A percentile compares a stretch with the other conserved stretches of the same genome.
These are phyloP conservation scores for Didymellaceae sp. DNA, from an alignment of 2,329 filamentous ascomycete genomes.

Conservation along the genomic window DNA sequence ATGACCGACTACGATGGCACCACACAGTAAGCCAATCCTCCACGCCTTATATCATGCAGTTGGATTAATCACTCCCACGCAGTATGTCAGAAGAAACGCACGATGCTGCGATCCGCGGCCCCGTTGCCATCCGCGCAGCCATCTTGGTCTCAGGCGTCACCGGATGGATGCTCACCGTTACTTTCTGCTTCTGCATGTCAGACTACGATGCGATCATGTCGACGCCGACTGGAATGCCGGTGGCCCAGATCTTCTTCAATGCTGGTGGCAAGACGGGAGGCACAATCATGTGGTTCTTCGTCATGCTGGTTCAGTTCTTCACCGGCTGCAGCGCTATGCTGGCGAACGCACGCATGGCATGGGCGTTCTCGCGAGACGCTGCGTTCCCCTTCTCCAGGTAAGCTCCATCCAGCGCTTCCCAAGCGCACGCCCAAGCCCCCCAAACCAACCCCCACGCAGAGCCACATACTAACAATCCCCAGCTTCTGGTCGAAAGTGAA, in stretches of 20 bases:
- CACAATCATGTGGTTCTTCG: constrained; percentile 66
- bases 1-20: constrained; percentile 74
- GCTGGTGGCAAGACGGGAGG: constrained; percentile 64
- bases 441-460: too few relatives aligned
- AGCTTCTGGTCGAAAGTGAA: constrained; percentile 63
- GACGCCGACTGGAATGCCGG: constrained; percentile 66
- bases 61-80: constrained; percentile 32
- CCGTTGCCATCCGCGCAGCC: constrained; percentile 64
- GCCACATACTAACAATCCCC: too few relatives aligned
- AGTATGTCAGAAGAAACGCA: constrained; percentile 72
- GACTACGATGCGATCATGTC: constrained; percentile 63
- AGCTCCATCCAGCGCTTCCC: too few relatives aligned
- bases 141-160: constrained; percentile 66
- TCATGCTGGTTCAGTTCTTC: constrained; percentile 69
- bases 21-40: constrained; percentile 59
- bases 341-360: constrained; percentile 68
- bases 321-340: constrained; percentile 70
- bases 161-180: constrained; percentile 69
- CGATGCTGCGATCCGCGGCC: constrained; percentile 66
- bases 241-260: constrained; percentile 65
- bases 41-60: constrained; percentile 24
- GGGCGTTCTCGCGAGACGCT: constrained; percentile 66
- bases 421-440: too few relatives aligned
- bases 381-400: constrained; percentile 66
- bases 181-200: constrained; percentile 67